Conservation (phyloP, 345 rosid species). For the Populus euphratica region DNA sequence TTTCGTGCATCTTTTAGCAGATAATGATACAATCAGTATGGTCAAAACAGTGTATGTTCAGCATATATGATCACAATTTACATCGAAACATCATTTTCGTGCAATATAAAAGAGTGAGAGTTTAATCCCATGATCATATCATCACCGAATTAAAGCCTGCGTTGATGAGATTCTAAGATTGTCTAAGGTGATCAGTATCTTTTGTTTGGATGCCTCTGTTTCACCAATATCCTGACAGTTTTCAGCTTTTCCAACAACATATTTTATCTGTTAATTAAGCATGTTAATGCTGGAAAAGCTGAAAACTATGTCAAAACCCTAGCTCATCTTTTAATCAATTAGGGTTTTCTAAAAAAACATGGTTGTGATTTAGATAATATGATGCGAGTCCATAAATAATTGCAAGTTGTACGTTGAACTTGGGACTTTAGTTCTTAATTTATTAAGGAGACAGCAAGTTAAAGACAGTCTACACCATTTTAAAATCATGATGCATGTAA, state of each 20-base stretch:
- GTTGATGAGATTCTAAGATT: neutral
- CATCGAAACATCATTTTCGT: neutral
- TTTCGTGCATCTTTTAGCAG: neutral
- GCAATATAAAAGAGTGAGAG: neutral
- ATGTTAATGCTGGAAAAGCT: no score
- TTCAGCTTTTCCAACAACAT: neutral
- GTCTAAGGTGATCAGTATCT: slow-evolving; percentile 8
- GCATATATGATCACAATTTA: neutral
- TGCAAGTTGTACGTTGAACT: neutral
- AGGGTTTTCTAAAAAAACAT: neutral
- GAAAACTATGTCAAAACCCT: slow-evolving; percentile 10
- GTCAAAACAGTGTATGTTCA: neutral
- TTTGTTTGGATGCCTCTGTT: slow-evolving; percentile 21
- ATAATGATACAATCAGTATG: neutral
- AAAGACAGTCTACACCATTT: slow-evolving; percentile 3
- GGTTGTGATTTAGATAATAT: neutral
- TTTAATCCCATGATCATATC: neutral
- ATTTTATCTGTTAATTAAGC: slow-evolving; percentile 12
- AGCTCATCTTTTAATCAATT: neutral
- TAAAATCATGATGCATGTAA: neutral
- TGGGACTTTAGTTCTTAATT: slow-evolving; percentile 4
- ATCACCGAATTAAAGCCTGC: neutral
- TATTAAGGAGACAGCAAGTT: slow-evolving; percentile 21
- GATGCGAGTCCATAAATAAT: neutral
- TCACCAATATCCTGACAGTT: slow-evolving; percentile 16